A percentile compares a stretch with the other conserved stretches of the same genome.
These are phyloP conservation scores for Fusarium graminum DNA, from an alignment of 2,329 filamentous ascomycete species.

Conservation along the genomic window DNA sequence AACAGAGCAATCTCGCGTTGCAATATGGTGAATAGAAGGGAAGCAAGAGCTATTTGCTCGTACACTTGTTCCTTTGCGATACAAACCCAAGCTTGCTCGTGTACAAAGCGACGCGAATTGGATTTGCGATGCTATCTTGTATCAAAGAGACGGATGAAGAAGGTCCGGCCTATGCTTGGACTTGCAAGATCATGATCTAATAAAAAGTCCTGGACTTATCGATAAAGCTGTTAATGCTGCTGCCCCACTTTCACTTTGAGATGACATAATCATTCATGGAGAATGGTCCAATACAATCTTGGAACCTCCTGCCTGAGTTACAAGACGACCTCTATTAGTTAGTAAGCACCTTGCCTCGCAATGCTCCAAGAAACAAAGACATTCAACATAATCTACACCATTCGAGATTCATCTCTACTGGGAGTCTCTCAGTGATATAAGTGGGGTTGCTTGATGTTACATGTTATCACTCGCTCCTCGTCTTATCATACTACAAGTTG, in stretches of 20 bases:
- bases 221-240: slow-evolving; percentile 12
- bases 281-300: background rate
- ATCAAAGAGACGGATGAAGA: slow-evolving; percentile 9
- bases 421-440: slow-evolving; percentile 5
- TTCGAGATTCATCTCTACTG: background rate
- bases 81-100: slow-evolving; percentile 13
- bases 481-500: slow-evolving; percentile 30
- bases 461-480: slow-evolving; percentile 13
- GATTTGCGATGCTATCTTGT: slow-evolving; percentile 6
- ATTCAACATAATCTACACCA: background rate
- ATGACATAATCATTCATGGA: slow-evolving; percentile 29
- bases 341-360: too few species aligned
- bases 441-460: slow-evolving; percentile 34
- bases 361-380: too few species aligned
- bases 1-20: slow-evolving; percentile 21
- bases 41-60: slow-evolving; percentile 2
- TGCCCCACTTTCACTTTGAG: slow-evolving; percentile 7
- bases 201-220: slow-evolving; percentile 19
- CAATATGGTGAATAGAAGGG: slow-evolving; percentile 4
- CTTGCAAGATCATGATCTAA: slow-evolving; percentile 8
- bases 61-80: slow-evolving; percentile 3
- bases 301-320: too few species aligned
- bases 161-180: background rate
- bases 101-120: slow-evolving; percentile 5
- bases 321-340: too few species aligned